These are phyloP conservation scores for Wallacemonas rigidus DNA, from an alignment of 208 protist genomes.

Conservation along the genomic window DNA sequence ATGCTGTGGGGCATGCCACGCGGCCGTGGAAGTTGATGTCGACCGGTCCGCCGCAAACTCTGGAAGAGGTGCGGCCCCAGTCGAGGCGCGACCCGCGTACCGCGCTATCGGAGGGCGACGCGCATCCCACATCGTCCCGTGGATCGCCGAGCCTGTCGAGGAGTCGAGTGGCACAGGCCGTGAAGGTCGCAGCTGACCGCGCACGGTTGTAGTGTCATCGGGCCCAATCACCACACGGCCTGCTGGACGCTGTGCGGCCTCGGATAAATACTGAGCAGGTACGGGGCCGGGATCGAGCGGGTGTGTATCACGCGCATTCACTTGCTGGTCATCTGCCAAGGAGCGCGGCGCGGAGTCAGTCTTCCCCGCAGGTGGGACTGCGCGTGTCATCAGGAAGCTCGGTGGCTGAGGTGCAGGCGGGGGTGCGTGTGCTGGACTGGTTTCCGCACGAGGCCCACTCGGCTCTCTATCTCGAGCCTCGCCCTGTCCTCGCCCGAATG, in stretches of 20 bases:
- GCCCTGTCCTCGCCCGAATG: too few species aligned
- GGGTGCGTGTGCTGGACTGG: too few species aligned
- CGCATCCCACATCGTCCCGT: too few species aligned
- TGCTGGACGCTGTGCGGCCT: neutral
- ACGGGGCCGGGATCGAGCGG: neutral
- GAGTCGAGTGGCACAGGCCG: neutral
- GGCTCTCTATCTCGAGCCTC: too few species aligned
- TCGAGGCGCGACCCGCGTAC: neutral
- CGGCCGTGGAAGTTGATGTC: too few species aligned
- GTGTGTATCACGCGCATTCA: neutral
- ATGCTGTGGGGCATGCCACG: too few species aligned
- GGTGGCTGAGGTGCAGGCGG: neutral
- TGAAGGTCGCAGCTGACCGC: slow-evolving; percentile 1
- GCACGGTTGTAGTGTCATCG: neutral
- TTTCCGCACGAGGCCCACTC: too few species aligned
- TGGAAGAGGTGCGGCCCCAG: neutral
- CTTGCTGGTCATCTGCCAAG: neutral
- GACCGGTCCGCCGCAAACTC: too few species aligned
- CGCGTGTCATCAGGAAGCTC: neutral
- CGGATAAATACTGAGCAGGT: neutral
- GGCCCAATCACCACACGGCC: neutral
- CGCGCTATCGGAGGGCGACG: neutral
- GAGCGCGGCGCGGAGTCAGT: neutral
- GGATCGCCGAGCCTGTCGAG: too few species aligned
- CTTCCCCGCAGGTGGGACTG: neutral